Evolutionary conservation across 1,139 yeast genomes (phyloP), one percentile per base, ranked within the genome.

Genomic region (Hyphopichia buzzinii): DNA sequence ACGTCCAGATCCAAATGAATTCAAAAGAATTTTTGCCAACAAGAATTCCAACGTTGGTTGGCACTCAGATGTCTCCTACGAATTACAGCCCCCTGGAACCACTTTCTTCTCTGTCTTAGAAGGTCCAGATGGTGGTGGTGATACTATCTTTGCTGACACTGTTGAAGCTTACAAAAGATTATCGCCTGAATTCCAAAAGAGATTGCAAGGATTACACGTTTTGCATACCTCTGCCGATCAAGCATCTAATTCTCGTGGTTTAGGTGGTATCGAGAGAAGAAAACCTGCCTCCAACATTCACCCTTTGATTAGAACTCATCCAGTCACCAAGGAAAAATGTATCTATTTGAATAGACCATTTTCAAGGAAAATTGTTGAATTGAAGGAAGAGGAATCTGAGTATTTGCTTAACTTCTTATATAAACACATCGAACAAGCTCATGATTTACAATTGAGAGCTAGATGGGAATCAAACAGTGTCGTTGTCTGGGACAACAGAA

Each of bases 11-110:
- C 62, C 59, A 26, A 43, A 34, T 14, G 55, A 51, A 32, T 49
- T 48, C 24, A 54, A 59, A 26, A 48, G 56, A 25, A 54, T 61
- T 8, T 68, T 71, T 39, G 47, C 62, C 17, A 55, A 60, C 36
- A 58, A 56, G 42, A 54, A 58, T 26, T 60, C 63, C 38, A 59
- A 62, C 32, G 57, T 66, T 17, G 46, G 52, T 11, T 82, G 85
- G 84, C 89, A 82, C 54, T 69, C 83, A 0, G 89, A 82, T 53
- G 82, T 79, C 26, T 69, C 84, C 16, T 82, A 80, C 56, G 88
- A 82, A 50, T 61, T 66, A 40, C 86, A 79, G 54, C 84, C 88
- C 6, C 84, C 88, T 2, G 74, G 81, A 2, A 64, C 75, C 40
- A 82, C 89, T 1, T 66, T 79, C 30, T 77, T 82, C 49, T 66